Evolutionary conservation across 2,329 filamentous ascomycete species (phyloP).

Genomic region (Claviceps sp.): DNA sequence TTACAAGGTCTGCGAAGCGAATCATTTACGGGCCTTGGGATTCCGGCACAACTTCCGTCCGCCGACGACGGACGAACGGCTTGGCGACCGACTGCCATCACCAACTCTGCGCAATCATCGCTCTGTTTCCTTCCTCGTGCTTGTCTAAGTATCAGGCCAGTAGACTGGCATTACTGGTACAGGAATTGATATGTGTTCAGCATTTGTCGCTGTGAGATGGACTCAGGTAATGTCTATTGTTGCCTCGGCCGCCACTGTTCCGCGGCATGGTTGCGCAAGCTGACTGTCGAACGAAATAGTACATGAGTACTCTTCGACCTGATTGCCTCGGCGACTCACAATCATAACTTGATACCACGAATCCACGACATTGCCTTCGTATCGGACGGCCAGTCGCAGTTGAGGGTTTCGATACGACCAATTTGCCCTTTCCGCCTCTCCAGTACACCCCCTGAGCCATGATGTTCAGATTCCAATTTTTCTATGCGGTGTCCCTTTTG

Average conservation of each 20-base stretch:
- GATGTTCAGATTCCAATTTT: background rate
- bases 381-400: slow-evolving; percentile 3
- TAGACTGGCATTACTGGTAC: too few relatives aligned
- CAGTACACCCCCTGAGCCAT: background rate
- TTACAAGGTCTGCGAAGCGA: background rate
- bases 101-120: background rate
- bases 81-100: background rate
- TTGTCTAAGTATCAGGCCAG: too few relatives aligned
- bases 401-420: background rate
- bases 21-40: background rate
- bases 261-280: background rate
- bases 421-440: background rate
- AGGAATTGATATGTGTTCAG: too few relatives aligned
- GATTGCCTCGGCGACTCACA: background rate
- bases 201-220: background rate
- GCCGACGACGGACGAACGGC: background rate
- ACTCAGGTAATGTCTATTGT: background rate
- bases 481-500: background rate
- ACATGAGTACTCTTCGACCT: background rate
- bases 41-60: background rate
- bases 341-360: slow-evolving; percentile 1
- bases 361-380: slow-evolving; percentile 1
- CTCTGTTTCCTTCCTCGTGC: background rate
- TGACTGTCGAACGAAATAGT: background rate
- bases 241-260: background rate